Evolutionary conservation across 1,139 yeast genomes (phyloP), one percentile per base, ranked within the genome.

Genomic region (Sugiyamaella castrensis): DNA sequence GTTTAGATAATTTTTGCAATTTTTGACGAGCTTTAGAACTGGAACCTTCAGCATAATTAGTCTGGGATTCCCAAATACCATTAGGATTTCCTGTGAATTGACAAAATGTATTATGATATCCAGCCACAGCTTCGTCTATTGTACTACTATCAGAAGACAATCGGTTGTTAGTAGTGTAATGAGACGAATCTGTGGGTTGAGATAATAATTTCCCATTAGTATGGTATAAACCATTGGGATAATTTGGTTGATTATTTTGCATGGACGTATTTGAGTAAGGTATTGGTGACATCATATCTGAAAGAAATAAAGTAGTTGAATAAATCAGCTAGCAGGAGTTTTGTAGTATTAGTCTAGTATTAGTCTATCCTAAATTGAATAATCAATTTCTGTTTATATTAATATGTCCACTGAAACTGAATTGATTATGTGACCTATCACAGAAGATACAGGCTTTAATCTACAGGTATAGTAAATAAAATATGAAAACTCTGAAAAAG

Each of bases 1-100:
- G 81, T n/a, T 77, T 72, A 1, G 94, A 81, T 52, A 92, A 76
- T 61, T 85, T 85, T 55, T 86, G 75, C 45, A 91, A 78, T 69
- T 92, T 91, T 59, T 87, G 92, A 57, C 96, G 76, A 5, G 96
- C 96, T 60, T 87, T 80, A 16, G 37, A 34, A n/a, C 49, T 87
- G 73, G 57, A 70, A 70, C 40, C 55, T 46, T 34, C 12, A 8
- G 24, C 47, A 9, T 15, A 36, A 10, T 35, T 26, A 32, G 29
- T 30, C 31, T 40, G 26, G 41, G 30, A 15, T 28, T 26, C 12
- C 46, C 51, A 40, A 11, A 39, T 40, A n/a, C 42, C 38, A 8
- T 36, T 44, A 24, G 35, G 38, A 19, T 49, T 40, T 8, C 55
- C 58, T 28, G 56, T 47, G 31, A 49, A 48, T 10, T 45, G 44